Conservation (phyloP, 441 rosid genomes). For the Populus hybrid region DNA sequence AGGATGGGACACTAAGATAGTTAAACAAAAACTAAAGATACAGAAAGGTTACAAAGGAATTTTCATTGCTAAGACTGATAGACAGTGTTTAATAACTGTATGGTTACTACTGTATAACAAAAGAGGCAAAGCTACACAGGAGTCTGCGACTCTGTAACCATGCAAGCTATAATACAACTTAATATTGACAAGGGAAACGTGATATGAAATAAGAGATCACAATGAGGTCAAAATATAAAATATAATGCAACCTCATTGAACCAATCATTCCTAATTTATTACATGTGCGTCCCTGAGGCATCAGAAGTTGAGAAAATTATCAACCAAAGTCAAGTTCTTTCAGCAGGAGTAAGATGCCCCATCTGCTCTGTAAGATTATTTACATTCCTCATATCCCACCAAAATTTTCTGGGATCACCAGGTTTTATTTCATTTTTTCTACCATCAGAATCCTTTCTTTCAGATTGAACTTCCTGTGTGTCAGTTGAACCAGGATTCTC, state of each 20-base stretch:
- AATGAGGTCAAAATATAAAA: constrained; percentile 11
- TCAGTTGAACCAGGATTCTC: constrained; percentile 82
- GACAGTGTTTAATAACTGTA: neutral
- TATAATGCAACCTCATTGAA: constrained; percentile 26
- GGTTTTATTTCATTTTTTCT: constrained; percentile 46
- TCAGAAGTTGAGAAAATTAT: constrained; percentile 22
- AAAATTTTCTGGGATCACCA: constrained; percentile 46
- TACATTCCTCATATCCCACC: constrained; percentile 64
- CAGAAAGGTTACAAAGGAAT: neutral
- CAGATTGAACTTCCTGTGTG: constrained; percentile 64
- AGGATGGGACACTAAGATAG: neutral
- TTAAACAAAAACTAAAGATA: neutral
- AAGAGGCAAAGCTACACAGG: constrained; percentile 4
- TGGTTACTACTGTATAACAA: neutral
- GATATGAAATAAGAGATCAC: constrained; percentile 1
- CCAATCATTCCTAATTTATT: constrained; percentile 35
- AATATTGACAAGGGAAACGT: neutral
- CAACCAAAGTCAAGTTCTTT: constrained; percentile 53
- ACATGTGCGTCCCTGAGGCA: constrained; percentile 27
- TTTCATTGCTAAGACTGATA: neutral
- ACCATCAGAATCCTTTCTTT: constrained; percentile 52
- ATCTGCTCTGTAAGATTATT: constrained; percentile 75
- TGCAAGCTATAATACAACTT: constrained; percentile 8
- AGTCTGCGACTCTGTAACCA: neutral
- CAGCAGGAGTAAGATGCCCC: constrained; percentile 79